Evolutionary conservation across 2,329 filamentous ascomycete species (phyloP), one percentile per base, ranked within the genome.

Genomic region (Beauveria rudraprayagi): DNA sequence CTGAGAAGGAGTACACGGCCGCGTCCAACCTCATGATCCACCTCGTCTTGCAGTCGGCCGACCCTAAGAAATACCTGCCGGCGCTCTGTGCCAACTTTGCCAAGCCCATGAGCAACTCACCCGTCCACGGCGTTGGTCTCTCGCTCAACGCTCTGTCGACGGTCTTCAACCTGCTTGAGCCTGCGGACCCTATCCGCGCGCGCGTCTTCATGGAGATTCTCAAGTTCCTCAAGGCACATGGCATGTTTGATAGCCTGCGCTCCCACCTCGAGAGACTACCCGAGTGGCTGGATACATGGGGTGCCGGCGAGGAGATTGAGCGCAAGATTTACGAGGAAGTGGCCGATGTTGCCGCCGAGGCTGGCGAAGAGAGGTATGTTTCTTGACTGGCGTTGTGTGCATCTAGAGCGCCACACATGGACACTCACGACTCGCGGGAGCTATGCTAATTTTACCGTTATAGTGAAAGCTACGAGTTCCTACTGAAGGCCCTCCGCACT

Each of bases 1-100:
- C 93, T 62, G 94, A 99, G 83, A 95, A 94, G 83, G 93, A 97
- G 77, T 94, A 97, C 75, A 92, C 91, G 63, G 89, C 93, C 63
- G 91, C 93, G 64, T 97, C 97, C 80, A 97, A 99, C 79, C 88
- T 97, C 68, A 88, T 99, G 74, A 88, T 97, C 72, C 91, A 97
- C 80, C 87, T 99, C 63, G 86, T 96, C 67, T 83, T 91, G 70
- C 91, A 96, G 78, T 91, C 92, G 63, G 85, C 89, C 69, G 90
- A 92, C 69, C 84, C 89, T 67, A 88, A 91, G 76, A 90, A 89
- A 77, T 89, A 94, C 79, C 87, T 99, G 66, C 89, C 91, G 63
- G 84, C 84, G 69, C 87, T 99, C 70, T 97, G 94, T 85, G 82
- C 87, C 70, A 93, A 95, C 78, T 90, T 99, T 71, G 85, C 86